Conservation (phyloP, 73 alveolate species). For the Tetrahymena borealis region DNA sequence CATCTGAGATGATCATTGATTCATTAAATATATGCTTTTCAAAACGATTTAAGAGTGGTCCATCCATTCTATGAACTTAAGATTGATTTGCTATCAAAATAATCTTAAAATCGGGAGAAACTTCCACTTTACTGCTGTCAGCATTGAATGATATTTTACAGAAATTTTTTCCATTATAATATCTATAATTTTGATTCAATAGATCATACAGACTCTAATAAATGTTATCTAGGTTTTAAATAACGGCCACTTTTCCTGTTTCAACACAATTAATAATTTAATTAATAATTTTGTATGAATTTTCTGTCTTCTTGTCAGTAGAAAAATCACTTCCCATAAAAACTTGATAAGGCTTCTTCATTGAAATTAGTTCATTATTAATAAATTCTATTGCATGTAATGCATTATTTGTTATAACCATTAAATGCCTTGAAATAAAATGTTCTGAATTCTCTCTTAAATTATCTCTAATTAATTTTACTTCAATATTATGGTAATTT, state of each 20-base stretch:
- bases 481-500: background rate
- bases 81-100: background rate
- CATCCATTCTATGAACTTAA: constrained; percentile 3
- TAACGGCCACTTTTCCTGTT: constrained; percentile 6
- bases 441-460: constrained; percentile 32
- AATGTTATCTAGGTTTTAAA: constrained; percentile 21
- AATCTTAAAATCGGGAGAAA: constrained; percentile 9
- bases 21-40: constrained; percentile 20
- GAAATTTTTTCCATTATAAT: background rate
- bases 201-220: constrained; percentile 40
- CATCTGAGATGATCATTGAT: background rate
- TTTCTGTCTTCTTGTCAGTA: background rate
- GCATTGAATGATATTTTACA: constrained; percentile 37
- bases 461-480: background rate
- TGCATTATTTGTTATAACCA: constrained; percentile 39
- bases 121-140: constrained; percentile 17
- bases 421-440: background rate
- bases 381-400: background rate
- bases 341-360: background rate
- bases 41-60: constrained; percentile 46
- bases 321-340: constrained; percentile 36
- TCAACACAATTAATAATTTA: constrained; percentile 34
- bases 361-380: background rate
- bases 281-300: background rate
- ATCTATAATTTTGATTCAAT: constrained; percentile 31